Base-by-base conservation (phyloP, 179 eudicot genomes). In the Pouteria campechiana region DNA sequence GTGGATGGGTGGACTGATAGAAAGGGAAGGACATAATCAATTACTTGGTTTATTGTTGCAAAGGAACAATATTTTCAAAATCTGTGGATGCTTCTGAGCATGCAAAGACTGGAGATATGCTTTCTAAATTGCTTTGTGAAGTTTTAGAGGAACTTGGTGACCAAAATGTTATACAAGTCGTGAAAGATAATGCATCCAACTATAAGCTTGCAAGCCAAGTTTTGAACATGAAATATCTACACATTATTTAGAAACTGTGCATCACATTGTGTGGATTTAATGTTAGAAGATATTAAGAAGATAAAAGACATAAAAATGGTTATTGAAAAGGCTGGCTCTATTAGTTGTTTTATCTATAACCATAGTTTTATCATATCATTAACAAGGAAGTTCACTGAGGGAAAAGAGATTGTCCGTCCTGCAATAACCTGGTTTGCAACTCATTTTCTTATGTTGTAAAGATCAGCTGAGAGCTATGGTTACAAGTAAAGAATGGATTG, bases 241-340 rank as follows among this genome's bases (percentile, higher is more conserved):
- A 24, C 10, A 17, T 59, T 4, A 50, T 7, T 30, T 44, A 41
- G 46, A 37, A 56, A 13, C 64, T 46, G 57, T 50, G 46, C 54
- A 5, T 17, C 37, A 2, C 40, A 46, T 31, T 50, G 45, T 27
- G 5, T 50, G 0, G 36, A 38, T 17, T 8, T 37, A 4, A 37
- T 50, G 14, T 6, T 50, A 12, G 35, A 25, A 16, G 45, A 50
- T 25, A 14, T 45, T 19, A 32, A 31, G 9, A 15, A 45, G 16
- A 15, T 16, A 18, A 0, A 0, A 4, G 12, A 24, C 35, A 27
- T 28, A 17, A 23, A 34, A 36, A 7, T 1, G 0, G 33, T 35
- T 12, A 48, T n/a, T n/a, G n/a, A n/a, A n/a, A n/a, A n/a, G n/a
- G n/a, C n/a, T n/a, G n/a, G n/a, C n/a, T n/a, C n/a, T n/a, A n/a